Evolutionary conservation across 192 early-diverging fungal genomes (phyloP), one percentile per base, ranked within the genome.

Genomic region (Piromyces finnis): DNA sequence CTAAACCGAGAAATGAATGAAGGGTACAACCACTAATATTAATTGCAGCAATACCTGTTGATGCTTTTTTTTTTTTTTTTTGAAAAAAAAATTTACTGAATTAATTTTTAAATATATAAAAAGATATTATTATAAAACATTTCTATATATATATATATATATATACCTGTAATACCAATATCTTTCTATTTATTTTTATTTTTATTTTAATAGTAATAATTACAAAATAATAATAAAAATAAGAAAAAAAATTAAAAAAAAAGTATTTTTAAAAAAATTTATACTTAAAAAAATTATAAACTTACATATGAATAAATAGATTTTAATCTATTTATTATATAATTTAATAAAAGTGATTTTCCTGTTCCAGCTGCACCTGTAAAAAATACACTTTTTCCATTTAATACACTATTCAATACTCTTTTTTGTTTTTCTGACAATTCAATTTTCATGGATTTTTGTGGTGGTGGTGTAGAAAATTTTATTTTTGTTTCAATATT

Each of bases 41-140:
- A 80, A 92, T 90, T 28, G 94, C 94, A 12, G 94, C 94, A 82
- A 94, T 94, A 28, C 94, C 94, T 14, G 94, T 94, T 3, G 93
- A 89, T 6, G 94, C 94, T 9, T 91, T 92, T 6, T 92, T 87
- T 5, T 88, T 88, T 0, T 93, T 84, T 18, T 78, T 7, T 35
- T 35, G n/a, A n/a, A n/a, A n/a, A n/a, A n/a, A n/a, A n/a, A n/a
- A n/a, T n/a, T n/a, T n/a, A n/a, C n/a, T n/a, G n/a, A n/a, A n/a
- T n/a, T n/a, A n/a, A n/a, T n/a, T n/a, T n/a, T n/a, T n/a, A n/a
- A n/a, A n/a, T n/a, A n/a, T n/a, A n/a, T n/a, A n/a, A n/a, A n/a
- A n/a, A n/a, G n/a, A n/a, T n/a, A n/a, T n/a, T n/a, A n/a, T n/a
- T n/a, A n/a, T n/a, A n/a, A n/a, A n/a, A n/a, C n/a, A n/a, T n/a